Base-by-base conservation (phyloP, 768 basidiomycete genomes). In the Mrakia gelida region DNA sequence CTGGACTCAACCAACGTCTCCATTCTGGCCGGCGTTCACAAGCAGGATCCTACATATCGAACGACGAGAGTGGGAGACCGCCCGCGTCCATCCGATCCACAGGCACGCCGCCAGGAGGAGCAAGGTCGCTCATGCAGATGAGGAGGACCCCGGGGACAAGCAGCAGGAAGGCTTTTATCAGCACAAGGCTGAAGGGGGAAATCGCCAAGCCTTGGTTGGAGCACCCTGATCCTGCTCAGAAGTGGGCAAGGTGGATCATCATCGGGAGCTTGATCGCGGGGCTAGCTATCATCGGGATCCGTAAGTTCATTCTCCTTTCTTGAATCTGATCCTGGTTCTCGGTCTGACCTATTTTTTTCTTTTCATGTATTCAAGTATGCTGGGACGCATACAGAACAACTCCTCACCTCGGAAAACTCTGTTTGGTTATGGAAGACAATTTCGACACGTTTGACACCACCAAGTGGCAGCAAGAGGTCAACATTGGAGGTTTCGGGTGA, bases 401-500 rank as follows among this genome's bases (percentile, higher is more conserved):
- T 3, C 84, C 84, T 3, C 81, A 82, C 34, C 77, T 88, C 7
- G 84, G 84, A 30, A 70, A 82, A 79, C 72, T 84, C 80, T 92
- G 91, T 80, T 84, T 91, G n/a, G 89, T 94, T 10, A 85, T 95
- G 79, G 88, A 91, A 61, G 93, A 95, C 81, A 86, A 92, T 79
- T 95, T 94, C 81, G 81, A 80, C 21, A 82, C 80, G 54, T 87
- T 80, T 85, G 87, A 84, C 87, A 88, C 56, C 82, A 86, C 38
- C 83, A 88, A 88, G 5, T 94, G 92, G 88, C 86, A 88, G 80
- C 88, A 88, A 43, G 92, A 95, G 81, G 89, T 93, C 41, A 89
- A 90, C 80, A 88, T 94, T 84, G 90, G 91, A 78, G 94, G 94
- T 7, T 94, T 90, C 81, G 92, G 93, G 91, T 91, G 82, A 74